A percentile compares a stretch with the other conserved stretches of the same genome.
Conservation (phyloP, 2,329 filamentous ascomycete species). For the Pseudocercospora crystallina region DNA sequence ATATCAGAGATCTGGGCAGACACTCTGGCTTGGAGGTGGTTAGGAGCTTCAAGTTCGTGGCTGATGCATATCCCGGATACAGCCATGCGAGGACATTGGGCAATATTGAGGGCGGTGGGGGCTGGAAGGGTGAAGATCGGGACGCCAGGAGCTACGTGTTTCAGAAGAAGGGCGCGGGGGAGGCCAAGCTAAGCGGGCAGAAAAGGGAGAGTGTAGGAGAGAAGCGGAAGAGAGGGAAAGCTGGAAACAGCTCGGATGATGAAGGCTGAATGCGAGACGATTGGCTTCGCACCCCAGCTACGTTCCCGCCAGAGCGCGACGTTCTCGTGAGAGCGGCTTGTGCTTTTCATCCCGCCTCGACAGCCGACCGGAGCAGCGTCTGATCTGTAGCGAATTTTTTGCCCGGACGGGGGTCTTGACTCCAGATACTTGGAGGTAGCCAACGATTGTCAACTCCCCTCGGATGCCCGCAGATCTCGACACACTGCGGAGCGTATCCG, state of each 20-base stretch:
- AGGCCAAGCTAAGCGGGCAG: constrained; percentile 1
- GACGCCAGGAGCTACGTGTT: constrained; percentile 50
- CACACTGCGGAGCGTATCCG: too few relatives aligned
- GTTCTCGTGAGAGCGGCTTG: too few relatives aligned
- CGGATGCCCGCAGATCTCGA: too few relatives aligned
- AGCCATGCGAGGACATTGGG: constrained; percentile 71
- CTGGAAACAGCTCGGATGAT: constrained; percentile 1
- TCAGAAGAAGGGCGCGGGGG: constrained; percentile 35
- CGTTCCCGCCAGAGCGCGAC: too few relatives aligned
- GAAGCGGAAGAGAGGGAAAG: constrained; percentile 6
- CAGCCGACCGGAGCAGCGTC: too few relatives aligned
- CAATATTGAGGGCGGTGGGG: constrained; percentile 47
- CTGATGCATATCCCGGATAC: constrained; percentile 70
- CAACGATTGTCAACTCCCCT: too few relatives aligned
- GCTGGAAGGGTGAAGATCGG: constrained; percentile 51
- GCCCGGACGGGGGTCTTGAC: too few relatives aligned
- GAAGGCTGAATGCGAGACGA: neutral
- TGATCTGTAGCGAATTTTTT: too few relatives aligned
- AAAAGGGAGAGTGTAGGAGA: constrained; percentile 6
- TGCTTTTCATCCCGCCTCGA: too few relatives aligned
- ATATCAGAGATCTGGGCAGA: constrained; percentile 80
- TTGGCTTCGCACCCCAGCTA: too few relatives aligned
- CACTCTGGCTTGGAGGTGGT: constrained; percentile 71
- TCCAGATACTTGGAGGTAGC: too few relatives aligned
- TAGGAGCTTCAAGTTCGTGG: constrained; percentile 68